Evolutionary conservation across 495 filamentous ascomycete genomes (phyloP).

Genomic region (Durotheca rogersii): DNA sequence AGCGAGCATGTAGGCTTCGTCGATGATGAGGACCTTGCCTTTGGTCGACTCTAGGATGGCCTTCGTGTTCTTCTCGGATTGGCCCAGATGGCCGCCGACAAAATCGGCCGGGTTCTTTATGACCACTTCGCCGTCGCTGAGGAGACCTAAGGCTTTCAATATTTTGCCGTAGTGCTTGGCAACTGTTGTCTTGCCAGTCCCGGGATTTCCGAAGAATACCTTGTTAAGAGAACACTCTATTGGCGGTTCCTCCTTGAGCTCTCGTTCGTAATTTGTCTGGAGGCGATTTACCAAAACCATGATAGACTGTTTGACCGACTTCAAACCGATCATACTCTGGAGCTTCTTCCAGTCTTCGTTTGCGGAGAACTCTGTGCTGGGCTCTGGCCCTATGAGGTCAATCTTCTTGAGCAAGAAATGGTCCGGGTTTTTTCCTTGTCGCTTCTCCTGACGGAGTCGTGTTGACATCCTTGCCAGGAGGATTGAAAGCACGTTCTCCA

Average conservation of each 20-base stretch:
- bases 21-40: constrained; percentile 74
- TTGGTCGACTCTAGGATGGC: constrained; percentile 63
- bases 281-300: constrained; percentile 58
- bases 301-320: constrained; percentile 63
- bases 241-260: constrained; percentile 57
- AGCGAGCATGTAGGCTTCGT: constrained; percentile 73
- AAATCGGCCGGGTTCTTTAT: constrained; percentile 75
- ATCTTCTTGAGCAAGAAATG: constrained; percentile 57
- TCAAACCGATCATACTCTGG: constrained; percentile 60
- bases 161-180: constrained; percentile 71
- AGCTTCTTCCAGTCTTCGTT: constrained; percentile 61
- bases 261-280: constrained; percentile 55
- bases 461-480: constrained; percentile 60
- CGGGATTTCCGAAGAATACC: constrained; percentile 68
- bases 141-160: constrained; percentile 58
- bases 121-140: constrained; percentile 64
- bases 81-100: constrained; percentile 61
- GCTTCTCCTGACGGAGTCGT: constrained; percentile 47
- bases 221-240: constrained; percentile 62
- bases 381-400: constrained; percentile 68
- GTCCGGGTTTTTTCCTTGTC: constrained; percentile 37
- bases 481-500: constrained; percentile 60
- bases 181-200: constrained; percentile 76
- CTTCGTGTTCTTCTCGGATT: constrained; percentile 71
- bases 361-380: constrained; percentile 49